Evolutionary conservation across 805 yeast species (phyloP).

Genomic region (Saccharomycopsis sp.): DNA sequence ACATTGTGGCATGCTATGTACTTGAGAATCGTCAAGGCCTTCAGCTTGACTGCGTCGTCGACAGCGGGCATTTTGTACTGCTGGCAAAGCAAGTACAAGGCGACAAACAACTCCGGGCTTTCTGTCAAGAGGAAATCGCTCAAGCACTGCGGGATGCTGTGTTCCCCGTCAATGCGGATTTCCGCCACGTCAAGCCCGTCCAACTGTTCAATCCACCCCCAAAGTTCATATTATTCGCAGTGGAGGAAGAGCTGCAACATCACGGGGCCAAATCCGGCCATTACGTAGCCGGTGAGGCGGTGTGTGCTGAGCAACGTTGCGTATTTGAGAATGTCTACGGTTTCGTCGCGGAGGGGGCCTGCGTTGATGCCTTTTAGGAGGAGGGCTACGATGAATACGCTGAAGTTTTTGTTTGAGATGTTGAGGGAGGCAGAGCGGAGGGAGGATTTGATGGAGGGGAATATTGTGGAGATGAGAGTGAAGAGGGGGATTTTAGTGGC

Average conservation of each 20-base stretch:
- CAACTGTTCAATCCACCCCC: constrained; percentile 1
- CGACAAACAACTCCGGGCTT: not conserved
- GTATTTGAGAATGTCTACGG: not conserved
- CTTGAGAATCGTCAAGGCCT: constrained; percentile 8
- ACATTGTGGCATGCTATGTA: constrained; percentile 6
- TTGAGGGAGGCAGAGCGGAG: not conserved
- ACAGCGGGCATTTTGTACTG: constrained; percentile 4
- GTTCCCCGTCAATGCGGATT: constrained; percentile 3
- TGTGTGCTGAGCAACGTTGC: not conserved
- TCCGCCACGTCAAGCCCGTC: not conserved
- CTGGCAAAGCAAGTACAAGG: not conserved
- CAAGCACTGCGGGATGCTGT: constrained; percentile 5
- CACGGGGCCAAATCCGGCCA: not conserved
- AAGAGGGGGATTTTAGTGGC: not conserved
- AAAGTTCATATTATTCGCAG: constrained; percentile 3
- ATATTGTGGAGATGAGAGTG: not conserved
- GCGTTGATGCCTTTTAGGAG: not conserved
- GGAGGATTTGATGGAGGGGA: no score
- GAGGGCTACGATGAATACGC: not conserved
- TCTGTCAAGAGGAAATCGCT: constrained; percentile 7
- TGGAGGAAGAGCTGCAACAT: not conserved
- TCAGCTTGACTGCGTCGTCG: constrained; percentile 1
- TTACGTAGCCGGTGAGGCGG: not conserved
- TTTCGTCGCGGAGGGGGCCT: not conserved
- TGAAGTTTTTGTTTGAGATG: not conserved